Evolutionary conservation across 2,329 filamentous ascomycete species (phyloP), one percentile per base, ranked within the genome.

Genomic region (Fusarium staphyleae): DNA sequence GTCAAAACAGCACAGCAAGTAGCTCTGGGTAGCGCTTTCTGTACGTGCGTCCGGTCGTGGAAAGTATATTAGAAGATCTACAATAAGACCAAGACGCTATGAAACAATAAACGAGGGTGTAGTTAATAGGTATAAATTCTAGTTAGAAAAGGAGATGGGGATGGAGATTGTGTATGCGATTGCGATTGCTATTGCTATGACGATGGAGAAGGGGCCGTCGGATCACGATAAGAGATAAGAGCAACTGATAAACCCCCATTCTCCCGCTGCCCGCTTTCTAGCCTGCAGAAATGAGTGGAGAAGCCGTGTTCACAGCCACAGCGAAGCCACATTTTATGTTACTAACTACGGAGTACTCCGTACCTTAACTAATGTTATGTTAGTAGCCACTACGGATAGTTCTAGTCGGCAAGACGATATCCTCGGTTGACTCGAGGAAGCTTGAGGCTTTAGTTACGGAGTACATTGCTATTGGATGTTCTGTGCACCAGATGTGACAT

Each of bases 221-320:
- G 37, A 46, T 15, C 22, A 35, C 29, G 36, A 62, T 62, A 60
- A 62, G 49, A 53, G 37, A 22, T 22, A 22, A 22, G n/a, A n/a
- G n/a, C 41, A 55, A 19, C 37, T 45, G 39, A 57, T 49, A 44
- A 52, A 16, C 48, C 47, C 52, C 48, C 52, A n/a, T n/a, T n/a
- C n/a, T n/a, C n/a, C n/a, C n/a, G n/a, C n/a, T n/a, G n/a, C n/a
- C n/a, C n/a, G n/a, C n/a, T n/a, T n/a, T n/a, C n/a, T n/a, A 40
- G 40, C 34, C 45, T 62, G 57, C 48, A 61, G 57, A 33, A 41
- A 42, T 35, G 34, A 53, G 57, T 58, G 57, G 57, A 35, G 53
- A 58, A 22, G 22, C 5, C 7, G 4, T 24, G 22, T 6, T 24
- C 12, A 15, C 41, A 34, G 56, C 51, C 56, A 60, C 36, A 8